A percentile compares a stretch with the other conserved stretches of the same genome.
These are phyloP conservation scores for Phytophthora capsici DNA, from an alignment of 352 stramenopile species.

Conservation along the genomic window DNA sequence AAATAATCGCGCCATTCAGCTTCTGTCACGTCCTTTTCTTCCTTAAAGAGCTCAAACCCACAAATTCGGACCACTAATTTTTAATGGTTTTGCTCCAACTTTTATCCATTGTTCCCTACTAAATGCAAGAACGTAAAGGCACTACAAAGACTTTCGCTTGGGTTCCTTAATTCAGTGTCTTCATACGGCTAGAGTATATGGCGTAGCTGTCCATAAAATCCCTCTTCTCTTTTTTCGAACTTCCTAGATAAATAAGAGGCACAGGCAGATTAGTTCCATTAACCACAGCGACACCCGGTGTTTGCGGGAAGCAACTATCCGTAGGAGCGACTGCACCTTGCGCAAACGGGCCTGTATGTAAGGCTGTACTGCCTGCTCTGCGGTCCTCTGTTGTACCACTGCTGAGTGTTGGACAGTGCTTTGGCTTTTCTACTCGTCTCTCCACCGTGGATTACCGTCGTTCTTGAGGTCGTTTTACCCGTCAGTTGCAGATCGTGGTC, in stretches of 20 bases:
- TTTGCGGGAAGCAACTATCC: neutral
- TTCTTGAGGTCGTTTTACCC: neutral
- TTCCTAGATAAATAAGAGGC: constrained; percentile 9
- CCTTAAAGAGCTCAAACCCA: too few relatives aligned
- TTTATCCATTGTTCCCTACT: too few relatives aligned
- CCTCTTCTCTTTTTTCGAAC: constrained; percentile 16
- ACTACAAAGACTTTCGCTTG: constrained; percentile 14
- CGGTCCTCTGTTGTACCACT: constrained; percentile 11
- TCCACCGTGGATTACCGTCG: neutral
- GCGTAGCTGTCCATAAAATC: constrained; percentile 19
- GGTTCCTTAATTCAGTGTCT: constrained; percentile 4
- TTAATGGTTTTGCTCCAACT: too few relatives aligned
- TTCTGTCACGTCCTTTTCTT: too few relatives aligned
- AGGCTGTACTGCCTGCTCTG: too few relatives aligned
- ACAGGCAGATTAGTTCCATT: constrained; percentile 16
- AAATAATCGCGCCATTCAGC: too few relatives aligned
- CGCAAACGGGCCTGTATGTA: too few relatives aligned
- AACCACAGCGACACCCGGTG: constrained; percentile 7
- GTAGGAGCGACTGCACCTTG: neutral
- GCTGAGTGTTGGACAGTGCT: constrained; percentile 13
- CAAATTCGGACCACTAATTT: too few relatives aligned
- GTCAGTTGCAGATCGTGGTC: too few relatives aligned
- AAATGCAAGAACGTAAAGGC: too few relatives aligned
- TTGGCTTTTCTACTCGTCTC: constrained; percentile 6
- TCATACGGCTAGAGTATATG: constrained; percentile 12